phyloP scores from a whole-genome alignment of 495 filamentous ascomycete species.

The Hyaloscypha finlandica region DNA sequence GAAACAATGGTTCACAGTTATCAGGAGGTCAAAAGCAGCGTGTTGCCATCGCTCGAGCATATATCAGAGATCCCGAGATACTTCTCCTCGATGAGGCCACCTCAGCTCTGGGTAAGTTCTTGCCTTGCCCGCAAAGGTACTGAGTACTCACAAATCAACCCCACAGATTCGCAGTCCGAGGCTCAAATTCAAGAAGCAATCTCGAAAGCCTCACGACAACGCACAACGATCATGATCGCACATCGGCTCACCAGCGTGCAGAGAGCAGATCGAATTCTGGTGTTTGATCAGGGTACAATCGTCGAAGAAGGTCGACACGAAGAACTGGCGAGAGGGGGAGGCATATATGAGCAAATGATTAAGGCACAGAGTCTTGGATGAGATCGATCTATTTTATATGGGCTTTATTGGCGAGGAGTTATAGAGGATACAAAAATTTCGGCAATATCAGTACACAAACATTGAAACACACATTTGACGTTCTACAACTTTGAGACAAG shows the following conservation, averaged over 20 bases:
- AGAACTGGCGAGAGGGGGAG: slow-evolving; percentile 55
- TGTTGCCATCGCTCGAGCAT: slow-evolving; percentile 62
- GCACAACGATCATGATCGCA: slow-evolving; percentile 83
- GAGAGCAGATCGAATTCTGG: slow-evolving; percentile 74
- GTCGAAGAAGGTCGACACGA: slow-evolving; percentile 69
- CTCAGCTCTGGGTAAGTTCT: slow-evolving; percentile 51
- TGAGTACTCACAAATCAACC: neutral
- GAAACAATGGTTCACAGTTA: slow-evolving; percentile 57
- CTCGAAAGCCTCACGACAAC: slow-evolving; percentile 58
- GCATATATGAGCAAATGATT: slow-evolving; percentile 48
- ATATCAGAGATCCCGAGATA: slow-evolving; percentile 67
- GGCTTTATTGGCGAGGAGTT: neutral
- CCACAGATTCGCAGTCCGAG: slow-evolving; percentile 48
- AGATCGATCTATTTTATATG: neutral
- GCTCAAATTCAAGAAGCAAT: slow-evolving; percentile 52
- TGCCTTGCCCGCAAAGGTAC: slow-evolving; percentile 26
- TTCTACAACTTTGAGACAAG: neutral
- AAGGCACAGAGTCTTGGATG: slow-evolving; percentile 32
- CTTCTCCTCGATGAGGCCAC: slow-evolving; percentile 81
- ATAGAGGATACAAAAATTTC: neutral
- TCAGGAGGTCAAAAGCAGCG: slow-evolving; percentile 67
- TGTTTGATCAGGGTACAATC: slow-evolving; percentile 67
- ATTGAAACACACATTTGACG: neutral
- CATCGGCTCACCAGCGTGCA: slow-evolving; percentile 76
- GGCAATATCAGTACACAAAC: neutral